Evolutionary conservation across 345 rosid species (phyloP), one percentile per base, ranked within the genome.

Genomic region (Ceriops zippeliana): DNA sequence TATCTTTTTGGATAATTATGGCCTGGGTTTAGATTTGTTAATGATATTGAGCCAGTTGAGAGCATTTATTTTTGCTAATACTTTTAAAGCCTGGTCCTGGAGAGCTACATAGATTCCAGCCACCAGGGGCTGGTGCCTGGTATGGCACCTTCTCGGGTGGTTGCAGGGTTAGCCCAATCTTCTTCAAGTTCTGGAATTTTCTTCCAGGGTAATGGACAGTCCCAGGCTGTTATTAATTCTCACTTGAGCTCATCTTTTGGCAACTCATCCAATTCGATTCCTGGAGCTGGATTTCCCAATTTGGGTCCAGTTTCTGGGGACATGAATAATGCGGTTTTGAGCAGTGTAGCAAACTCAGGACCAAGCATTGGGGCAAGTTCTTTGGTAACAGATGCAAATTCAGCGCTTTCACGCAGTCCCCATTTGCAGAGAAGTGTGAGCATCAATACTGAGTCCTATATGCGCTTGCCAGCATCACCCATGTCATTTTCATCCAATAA

Each of bases 391-490:
- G 96, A 95, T 87, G 99, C 96, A 66, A 95, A 95, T 78, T 95
- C 99, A 5, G 93, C 87, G 0, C 85, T 91, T 65, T 93, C 98
- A 30, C 90, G 92, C 13, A 96, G 97, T 64, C 90, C 93, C 42
- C 86, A 84, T 73, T 81, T 95, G 84, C 96, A 90, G 86, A 88
- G 97, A 70, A 95, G 99, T 74, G 92, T 96, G 15, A 93, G 99
- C 82, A 82, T 91, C 78, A 95, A 95, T 73, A 88, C 88, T 7
- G 97, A 95, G 70, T 87, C 99, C 0, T 91, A 91, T 65, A 85
- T 93, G 93, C 96, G 99, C 69, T 82, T 91, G 75, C 97, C 99
- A 3, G 96, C 97, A 4, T 95, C 97, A 0, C 99, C 97, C 16
- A 78, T 95, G 91, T 91, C 99, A 0, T 95, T 89, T 76, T 75